Base-by-base conservation (phyloP, 257 asterid genomes). In the Solanum bulbocastanum region DNA sequence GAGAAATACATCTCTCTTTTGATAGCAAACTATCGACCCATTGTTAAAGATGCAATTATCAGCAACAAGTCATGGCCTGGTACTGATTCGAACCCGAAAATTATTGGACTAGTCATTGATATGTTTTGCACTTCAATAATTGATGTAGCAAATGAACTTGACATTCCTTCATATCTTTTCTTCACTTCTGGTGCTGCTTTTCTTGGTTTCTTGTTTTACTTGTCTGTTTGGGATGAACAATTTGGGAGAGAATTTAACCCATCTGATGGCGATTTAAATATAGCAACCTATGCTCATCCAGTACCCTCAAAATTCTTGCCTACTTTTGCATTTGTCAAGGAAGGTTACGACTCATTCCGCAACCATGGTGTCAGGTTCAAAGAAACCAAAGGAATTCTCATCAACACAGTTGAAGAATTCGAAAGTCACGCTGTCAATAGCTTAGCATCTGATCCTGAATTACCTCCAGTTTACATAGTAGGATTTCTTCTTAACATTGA, bases 331-430 rank as follows among this genome's bases (percentile, higher is more conserved):
- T 84, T 56, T 0, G 9, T 1, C 39, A 30, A 30, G 1, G 86
- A 88, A 11, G 86, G 79, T 23, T 76, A 30, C 20, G 30, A 75
- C 49, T 39, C 83, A 10, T 85, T 84, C 5, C 40, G 36, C 13
- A 4, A 88, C 7, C 79, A 56, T 42, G 90, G 82, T 10, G 27
- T 15, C 12, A 78, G 88, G 69, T 60, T 60, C 33, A 85, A 66
- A 33, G 83, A 79, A 73, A 60, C 88, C 4, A 85, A 85, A 42
- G 91, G 87, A 79, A 75, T 85, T 12, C 25, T 89, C 6, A n/a
- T 89, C 15, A 89, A 89, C n/a, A 89, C 87, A 20, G 86, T 89
- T 3, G 16, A 18, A 6, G 90, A 87, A 30, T 39, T 89, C 3
- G 91, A 89, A 84, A 33, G 88, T 3, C 37, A 89, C 39, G 30